A percentile compares a stretch with the other conserved stretches of the same genome.
These are phyloP conservation scores for Talaromyces verruculosus DNA, from an alignment of 2,329 filamentous ascomycete genomes.

Conservation along the genomic window DNA sequence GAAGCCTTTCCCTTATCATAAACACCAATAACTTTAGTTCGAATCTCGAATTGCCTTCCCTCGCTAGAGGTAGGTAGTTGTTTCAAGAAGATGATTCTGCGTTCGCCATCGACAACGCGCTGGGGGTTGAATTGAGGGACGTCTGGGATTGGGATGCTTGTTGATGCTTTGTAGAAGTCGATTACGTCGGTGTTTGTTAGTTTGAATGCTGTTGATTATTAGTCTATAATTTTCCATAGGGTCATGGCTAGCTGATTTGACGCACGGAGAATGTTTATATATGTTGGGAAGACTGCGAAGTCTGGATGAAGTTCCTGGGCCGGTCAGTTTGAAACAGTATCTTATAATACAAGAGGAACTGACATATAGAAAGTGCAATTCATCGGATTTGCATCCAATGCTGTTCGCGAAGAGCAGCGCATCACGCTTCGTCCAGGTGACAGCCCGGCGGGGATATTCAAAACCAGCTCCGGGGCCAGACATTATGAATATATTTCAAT, in stretches of 20 bases:
- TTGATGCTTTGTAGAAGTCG: slow-evolving; percentile 76
- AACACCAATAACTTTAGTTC: slow-evolving; percentile 76
- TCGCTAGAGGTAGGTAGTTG: slow-evolving; percentile 69
- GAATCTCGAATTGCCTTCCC: slow-evolving; percentile 72
- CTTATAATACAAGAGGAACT: background rate
- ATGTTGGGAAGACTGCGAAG: slow-evolving; percentile 87
- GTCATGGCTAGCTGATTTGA: slow-evolving; percentile 36
- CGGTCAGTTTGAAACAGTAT: background rate
- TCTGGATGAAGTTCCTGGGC: slow-evolving; percentile 78
- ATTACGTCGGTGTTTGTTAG: slow-evolving; percentile 71
- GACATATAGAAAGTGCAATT: slow-evolving; percentile 93
- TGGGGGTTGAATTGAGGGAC: slow-evolving; percentile 74
- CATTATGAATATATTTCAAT: slow-evolving; percentile 34
- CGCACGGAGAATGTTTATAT: slow-evolving; percentile 75
- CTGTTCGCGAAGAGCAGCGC: slow-evolving; percentile 85
- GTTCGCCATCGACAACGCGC: slow-evolving; percentile 80
- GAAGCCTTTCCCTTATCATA: slow-evolving; percentile 87
- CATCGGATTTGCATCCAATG: slow-evolving; percentile 80
- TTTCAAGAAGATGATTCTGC: slow-evolving; percentile 74
- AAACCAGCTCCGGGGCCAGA: slow-evolving; percentile 65
- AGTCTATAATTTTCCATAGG: background rate
- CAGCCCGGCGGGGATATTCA: slow-evolving; percentile 72
- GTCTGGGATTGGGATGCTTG: slow-evolving; percentile 66
- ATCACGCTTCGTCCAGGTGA: slow-evolving; percentile 86
- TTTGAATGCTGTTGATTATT: slow-evolving; percentile 64